phyloP scores from a whole-genome alignment of 371 early-diverging fungal genomes.

The Fennellomyces sp. region DNA sequence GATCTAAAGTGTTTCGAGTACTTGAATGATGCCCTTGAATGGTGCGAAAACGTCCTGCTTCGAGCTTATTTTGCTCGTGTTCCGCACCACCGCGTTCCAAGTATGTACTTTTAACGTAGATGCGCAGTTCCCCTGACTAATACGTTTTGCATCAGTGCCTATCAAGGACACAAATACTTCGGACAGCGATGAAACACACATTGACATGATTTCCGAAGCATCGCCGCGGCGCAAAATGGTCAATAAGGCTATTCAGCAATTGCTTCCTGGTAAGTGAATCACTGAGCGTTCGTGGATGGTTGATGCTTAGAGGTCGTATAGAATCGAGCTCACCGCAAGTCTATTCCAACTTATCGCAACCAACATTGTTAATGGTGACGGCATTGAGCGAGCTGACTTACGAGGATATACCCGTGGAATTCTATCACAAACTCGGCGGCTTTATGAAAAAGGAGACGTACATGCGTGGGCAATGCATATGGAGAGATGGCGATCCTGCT shows the following conservation, averaged over 20 bases:
- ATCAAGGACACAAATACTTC: slow-evolving; percentile 9
- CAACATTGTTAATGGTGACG: slow-evolving; percentile 66
- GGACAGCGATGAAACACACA: not conserved
- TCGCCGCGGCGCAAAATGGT: slow-evolving; percentile 46
- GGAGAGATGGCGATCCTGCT: slow-evolving; percentile 67
- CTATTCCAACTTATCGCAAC: slow-evolving; percentile 39
- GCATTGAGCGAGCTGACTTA: slow-evolving; percentile 63
- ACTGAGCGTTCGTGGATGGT: no score
- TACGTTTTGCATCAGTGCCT: slow-evolving; percentile 4
- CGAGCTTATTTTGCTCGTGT: slow-evolving; percentile 65
- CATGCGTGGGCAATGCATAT: slow-evolving; percentile 57
- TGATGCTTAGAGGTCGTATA: not conserved
- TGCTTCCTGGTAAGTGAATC: slow-evolving; percentile 33
- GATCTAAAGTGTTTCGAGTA: slow-evolving; percentile 76
- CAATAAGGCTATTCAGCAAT: slow-evolving; percentile 36
- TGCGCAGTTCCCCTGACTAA: not conserved
- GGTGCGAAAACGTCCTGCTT: slow-evolving; percentile 91
- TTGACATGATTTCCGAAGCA: slow-evolving; percentile 19
- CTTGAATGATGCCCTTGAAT: slow-evolving; percentile 89
- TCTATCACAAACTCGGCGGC: slow-evolving; percentile 59
- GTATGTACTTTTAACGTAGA: slow-evolving; percentile 7
- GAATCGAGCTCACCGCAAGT: slow-evolving; percentile 3
- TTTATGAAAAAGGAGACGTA: slow-evolving; percentile 65
- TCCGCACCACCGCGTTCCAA: slow-evolving; percentile 21
- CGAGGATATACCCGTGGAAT: slow-evolving; percentile 45